Percentiles rank a stretch among this genome's conserved stretches.
Conservation (phyloP, 129 eudicot species). For the sunflower (Helianthus annuus) region DNA sequence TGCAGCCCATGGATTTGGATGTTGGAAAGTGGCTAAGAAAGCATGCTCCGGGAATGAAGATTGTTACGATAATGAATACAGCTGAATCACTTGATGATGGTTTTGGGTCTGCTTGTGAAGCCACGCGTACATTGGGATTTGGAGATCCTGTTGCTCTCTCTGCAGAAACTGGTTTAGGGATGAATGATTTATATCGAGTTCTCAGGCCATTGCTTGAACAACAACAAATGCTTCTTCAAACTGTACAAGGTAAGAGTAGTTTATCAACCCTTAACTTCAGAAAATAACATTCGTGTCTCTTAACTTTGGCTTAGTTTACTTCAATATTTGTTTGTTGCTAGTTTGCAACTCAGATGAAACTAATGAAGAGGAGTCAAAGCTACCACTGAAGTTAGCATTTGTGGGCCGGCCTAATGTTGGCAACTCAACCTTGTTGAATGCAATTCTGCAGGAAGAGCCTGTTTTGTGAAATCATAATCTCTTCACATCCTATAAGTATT, state of each 20-base stretch:
- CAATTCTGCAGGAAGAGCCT: too few species aligned
- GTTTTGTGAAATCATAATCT: too few species aligned
- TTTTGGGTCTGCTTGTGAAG: constrained; percentile 80
- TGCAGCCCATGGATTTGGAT: constrained; percentile 73
- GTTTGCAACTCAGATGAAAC: constrained; percentile 45
- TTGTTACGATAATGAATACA: too few species aligned
- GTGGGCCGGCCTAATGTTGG: too few species aligned
- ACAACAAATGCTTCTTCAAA: constrained; percentile 52
- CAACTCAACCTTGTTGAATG: too few species aligned
- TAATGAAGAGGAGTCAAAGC: constrained; percentile 20
- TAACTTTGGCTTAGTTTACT: too few species aligned
- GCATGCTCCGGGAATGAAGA: constrained; percentile 53
- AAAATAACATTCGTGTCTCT: neutral
- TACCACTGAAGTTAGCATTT: too few species aligned
- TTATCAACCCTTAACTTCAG: neutral
- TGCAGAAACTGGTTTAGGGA: constrained; percentile 94
- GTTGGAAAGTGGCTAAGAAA: constrained; percentile 95
- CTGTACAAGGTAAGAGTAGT: constrained; percentile 42
- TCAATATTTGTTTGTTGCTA: too few species aligned
- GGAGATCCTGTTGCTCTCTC: constrained; percentile 92
- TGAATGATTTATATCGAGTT: constrained; percentile 67
- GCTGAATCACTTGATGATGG: constrained; percentile 44
- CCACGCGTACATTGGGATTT: constrained; percentile 68
- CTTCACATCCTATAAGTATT: too few species aligned
- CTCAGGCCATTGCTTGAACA: constrained; percentile 74